These are phyloP conservation scores for Botryotinia calthae DNA, from an alignment of 2,329 filamentous ascomycete species.

Conservation along the genomic window DNA sequence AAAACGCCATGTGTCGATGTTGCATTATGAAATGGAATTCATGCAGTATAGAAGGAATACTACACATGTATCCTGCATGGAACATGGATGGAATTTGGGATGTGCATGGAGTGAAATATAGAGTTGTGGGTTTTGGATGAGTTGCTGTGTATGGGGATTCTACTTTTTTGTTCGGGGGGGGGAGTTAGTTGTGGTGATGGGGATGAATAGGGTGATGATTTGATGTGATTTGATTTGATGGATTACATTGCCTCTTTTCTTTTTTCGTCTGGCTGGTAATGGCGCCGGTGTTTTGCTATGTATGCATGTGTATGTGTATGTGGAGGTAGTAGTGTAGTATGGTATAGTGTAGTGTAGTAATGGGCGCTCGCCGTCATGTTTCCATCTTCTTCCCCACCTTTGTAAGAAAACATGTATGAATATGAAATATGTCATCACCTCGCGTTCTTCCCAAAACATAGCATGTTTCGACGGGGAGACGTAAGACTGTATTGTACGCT, in stretches of 20 bases:
- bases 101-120: background rate
- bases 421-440: background rate
- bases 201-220: background rate
- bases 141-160: background rate
- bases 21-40: background rate
- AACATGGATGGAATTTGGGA: background rate
- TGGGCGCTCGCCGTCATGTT: background rate
- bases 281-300: too few species aligned
- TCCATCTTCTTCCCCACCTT: background rate
- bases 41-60: background rate
- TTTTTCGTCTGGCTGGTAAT: background rate
- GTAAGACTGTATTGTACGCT: background rate
- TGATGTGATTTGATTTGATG: background rate
- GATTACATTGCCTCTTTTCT: background rate
- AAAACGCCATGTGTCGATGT: background rate
- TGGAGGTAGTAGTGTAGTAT: too few species aligned
- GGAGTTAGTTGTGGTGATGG: too few species aligned
- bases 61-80: background rate
- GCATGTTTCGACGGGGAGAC: background rate
- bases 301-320: background rate
- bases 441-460: slow-evolving; percentile 5
- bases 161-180: too few species aligned
- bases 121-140: background rate
- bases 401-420: background rate
- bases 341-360: too few species aligned